Evolutionary conservation across 495 filamentous ascomycete species (phyloP).

Genomic region (Baudoinia panamericana): DNA sequence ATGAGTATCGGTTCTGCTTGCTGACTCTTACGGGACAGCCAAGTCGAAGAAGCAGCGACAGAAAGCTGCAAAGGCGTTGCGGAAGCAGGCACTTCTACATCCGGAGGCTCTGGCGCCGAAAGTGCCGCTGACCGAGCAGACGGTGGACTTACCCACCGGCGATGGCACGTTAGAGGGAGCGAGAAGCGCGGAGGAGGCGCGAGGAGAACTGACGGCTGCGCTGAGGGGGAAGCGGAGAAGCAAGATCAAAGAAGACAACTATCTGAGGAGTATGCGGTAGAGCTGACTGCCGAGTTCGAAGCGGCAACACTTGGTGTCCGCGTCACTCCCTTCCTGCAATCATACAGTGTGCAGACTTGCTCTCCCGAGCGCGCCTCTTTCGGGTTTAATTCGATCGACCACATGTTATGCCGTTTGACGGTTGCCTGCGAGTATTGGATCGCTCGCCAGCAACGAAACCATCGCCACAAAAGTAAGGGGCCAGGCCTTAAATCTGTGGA

Average conservation of each 20-base stretch:
- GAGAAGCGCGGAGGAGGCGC: slow-evolving; percentile 42
- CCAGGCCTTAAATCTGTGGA: too few species aligned
- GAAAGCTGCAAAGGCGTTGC: slow-evolving; percentile 51
- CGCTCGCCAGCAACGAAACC: too few species aligned
- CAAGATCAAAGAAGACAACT: slow-evolving; percentile 84
- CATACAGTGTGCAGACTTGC: too few species aligned
- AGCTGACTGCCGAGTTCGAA: too few species aligned
- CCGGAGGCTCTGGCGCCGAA: slow-evolving; percentile 52
- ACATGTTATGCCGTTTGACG: too few species aligned
- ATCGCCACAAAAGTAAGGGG: too few species aligned
- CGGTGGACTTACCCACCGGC: slow-evolving; percentile 58
- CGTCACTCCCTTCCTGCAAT: too few species aligned
- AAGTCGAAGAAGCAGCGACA: slow-evolving; percentile 69
- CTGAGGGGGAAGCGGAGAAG: slow-evolving; percentile 61
- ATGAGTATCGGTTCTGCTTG: neutral
- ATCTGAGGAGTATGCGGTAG: slow-evolving; percentile 65
- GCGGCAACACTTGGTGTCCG: too few species aligned
- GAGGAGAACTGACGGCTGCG: slow-evolving; percentile 52
- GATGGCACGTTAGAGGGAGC: slow-evolving; percentile 45
- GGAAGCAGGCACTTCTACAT: slow-evolving; percentile 50
- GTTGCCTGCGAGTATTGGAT: too few species aligned
- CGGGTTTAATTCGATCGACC: too few species aligned
- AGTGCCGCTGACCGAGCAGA: slow-evolving; percentile 73
- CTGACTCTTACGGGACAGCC: slow-evolving; percentile 35
- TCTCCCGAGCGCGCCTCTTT: too few species aligned